Conservation (phyloP, 495 filamentous ascomycete genomes). For the Penicillium tannophilum region DNA sequence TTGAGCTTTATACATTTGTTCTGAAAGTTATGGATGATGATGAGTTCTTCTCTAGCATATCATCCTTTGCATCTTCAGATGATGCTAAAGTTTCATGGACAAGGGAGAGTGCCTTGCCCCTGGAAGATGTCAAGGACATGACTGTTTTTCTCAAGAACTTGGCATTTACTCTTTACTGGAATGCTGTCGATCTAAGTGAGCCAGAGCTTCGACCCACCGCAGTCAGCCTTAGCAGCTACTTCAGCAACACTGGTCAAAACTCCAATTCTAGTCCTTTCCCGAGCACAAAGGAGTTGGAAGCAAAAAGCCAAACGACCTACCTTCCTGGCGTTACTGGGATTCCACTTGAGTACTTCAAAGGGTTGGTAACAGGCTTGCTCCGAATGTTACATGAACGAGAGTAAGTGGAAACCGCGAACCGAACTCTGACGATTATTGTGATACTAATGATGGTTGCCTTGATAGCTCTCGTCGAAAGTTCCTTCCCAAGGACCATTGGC, state of each 20-base stretch:
- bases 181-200: constrained; percentile 66
- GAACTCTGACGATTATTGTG: background rate
- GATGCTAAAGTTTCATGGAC: constrained; percentile 48
- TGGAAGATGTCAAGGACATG: constrained; percentile 72
- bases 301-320: constrained; percentile 41
- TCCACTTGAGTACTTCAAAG: constrained; percentile 75
- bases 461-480: constrained; percentile 77
- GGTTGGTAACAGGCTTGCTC: constrained; percentile 78
- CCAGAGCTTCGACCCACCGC: constrained; percentile 46
- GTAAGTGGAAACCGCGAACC: constrained; percentile 36
- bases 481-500: constrained; percentile 80
- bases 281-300: constrained; percentile 37
- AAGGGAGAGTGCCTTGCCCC: constrained; percentile 67
- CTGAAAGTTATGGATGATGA: constrained; percentile 94
- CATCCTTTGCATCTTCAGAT: constrained; percentile 38
- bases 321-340: constrained; percentile 68
- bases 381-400: constrained; percentile 93
- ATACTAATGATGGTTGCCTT: background rate
- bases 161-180: constrained; percentile 89
- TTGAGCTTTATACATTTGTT: constrained; percentile 92
- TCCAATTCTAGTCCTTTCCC: constrained; percentile 20
- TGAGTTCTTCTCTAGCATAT: constrained; percentile 49
- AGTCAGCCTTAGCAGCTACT: constrained; percentile 59
- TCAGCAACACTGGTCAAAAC: constrained; percentile 38
- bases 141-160: constrained; percentile 88